These are phyloP conservation scores for Claviceps sp. DNA, from an alignment of 2,329 filamentous ascomycete genomes.

Conservation along the genomic window DNA sequence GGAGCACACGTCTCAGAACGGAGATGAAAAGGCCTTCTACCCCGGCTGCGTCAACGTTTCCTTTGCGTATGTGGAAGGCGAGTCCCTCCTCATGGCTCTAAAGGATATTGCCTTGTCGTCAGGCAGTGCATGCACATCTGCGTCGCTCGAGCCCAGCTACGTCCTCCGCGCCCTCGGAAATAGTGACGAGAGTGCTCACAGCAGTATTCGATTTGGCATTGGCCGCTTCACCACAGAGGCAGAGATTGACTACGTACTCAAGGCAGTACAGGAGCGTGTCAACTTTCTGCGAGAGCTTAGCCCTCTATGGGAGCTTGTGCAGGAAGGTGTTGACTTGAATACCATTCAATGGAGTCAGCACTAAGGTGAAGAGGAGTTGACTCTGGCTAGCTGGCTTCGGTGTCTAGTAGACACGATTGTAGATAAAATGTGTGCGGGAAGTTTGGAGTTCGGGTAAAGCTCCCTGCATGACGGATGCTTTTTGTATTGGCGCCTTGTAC, in stretches of 20 bases:
- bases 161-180: constrained; percentile 87
- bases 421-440: not conserved
- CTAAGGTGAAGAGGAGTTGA: constrained; percentile 28
- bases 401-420: not conserved
- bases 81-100: constrained; percentile 93
- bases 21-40: constrained; percentile 71
- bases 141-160: constrained; percentile 91
- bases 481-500: not conserved
- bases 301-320: constrained; percentile 92
- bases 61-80: constrained; percentile 95
- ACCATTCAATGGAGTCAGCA: constrained; percentile 99
- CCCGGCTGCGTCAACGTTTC: constrained; percentile 97
- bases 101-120: constrained; percentile 97
- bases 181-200: constrained; percentile 95
- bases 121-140: constrained; percentile 92
- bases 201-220: constrained; percentile 94
- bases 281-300: constrained; percentile 88
- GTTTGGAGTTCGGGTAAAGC: not conserved
- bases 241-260: constrained; percentile 95
- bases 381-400: not conserved
- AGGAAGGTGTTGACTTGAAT: constrained; percentile 89
- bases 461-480: not conserved
- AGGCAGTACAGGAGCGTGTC: constrained; percentile 83
- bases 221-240: constrained; percentile 89
- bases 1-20: constrained; percentile 89